A percentile compares a stretch with the other conserved stretches of the same genome.
These are phyloP conservation scores for Ramalina peruviana DNA, from an alignment of 495 filamentous ascomycete genomes.

Conservation along the genomic window DNA sequence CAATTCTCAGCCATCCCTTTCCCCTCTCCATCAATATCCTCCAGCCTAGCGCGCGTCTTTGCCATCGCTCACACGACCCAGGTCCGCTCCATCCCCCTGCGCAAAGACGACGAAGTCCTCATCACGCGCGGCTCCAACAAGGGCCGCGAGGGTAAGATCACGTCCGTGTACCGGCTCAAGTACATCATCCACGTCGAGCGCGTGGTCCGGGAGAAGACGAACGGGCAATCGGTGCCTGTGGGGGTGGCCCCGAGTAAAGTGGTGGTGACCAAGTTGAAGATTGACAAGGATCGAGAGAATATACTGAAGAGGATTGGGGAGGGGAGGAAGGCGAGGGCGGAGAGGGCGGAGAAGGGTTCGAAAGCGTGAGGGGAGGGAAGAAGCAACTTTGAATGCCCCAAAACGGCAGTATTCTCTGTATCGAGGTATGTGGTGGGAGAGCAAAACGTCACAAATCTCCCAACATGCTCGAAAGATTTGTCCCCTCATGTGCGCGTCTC, in stretches of 20 bases:
- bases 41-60: neutral
- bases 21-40: neutral
- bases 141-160: slow-evolving; percentile 81
- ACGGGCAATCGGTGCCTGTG: slow-evolving; percentile 78
- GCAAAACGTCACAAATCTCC: too few relatives aligned
- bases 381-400: neutral
- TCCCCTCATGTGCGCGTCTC: too few relatives aligned
- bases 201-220: slow-evolving; percentile 84
- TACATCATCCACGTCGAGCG: slow-evolving; percentile 89
- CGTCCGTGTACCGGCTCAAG: slow-evolving; percentile 93
- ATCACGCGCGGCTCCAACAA: slow-evolving; percentile 83
- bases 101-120: slow-evolving; percentile 91
- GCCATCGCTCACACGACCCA: slow-evolving; percentile 19
- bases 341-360: slow-evolving; percentile 6
- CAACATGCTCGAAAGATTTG: too few relatives aligned
- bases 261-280: slow-evolving; percentile 92
- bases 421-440: too few relatives aligned
- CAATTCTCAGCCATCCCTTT: slow-evolving; percentile 9
- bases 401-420: too few relatives aligned
- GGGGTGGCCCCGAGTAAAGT: slow-evolving; percentile 86
- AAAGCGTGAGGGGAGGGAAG: neutral
- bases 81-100: slow-evolving; percentile 94
- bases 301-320: slow-evolving; percentile 75
- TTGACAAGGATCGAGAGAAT: slow-evolving; percentile 93
- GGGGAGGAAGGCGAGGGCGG: slow-evolving; percentile 45